Base-by-base conservation (phyloP, 805 yeast species). In the Sungouiella thailandica region DNA sequence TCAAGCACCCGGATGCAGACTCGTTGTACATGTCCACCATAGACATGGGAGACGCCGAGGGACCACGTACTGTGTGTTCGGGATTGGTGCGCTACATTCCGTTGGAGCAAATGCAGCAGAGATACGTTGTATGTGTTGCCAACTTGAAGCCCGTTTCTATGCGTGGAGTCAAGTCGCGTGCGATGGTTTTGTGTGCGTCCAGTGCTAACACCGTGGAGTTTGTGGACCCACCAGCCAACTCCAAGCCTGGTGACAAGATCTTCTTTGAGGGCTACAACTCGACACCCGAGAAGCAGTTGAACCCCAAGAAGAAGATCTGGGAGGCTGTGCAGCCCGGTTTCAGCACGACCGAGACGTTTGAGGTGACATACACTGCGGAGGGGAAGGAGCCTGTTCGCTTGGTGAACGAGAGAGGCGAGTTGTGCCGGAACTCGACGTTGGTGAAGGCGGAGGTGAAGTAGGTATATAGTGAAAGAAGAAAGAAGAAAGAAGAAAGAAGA, bases 231-330 rank as follows among this genome's bases (percentile, higher is more conserved):
- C 99, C 99, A 47, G 78, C 75, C 23, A 95, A 88, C 12, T 78
- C 96, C 28, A 75, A 86, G 66, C 80, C 98, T 9, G 99, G 99
- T 63, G 98, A 93, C 63, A 89, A 88, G 71, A 73, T 93, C 43
- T 90, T 86, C 76, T 93, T 93, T 54, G 96, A 88, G 66, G 94
- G 87, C 38, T 88, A 69, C 60, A 83, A 87, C 54, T 85, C 87
- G 47, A 79, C 76, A 35, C 97, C 98, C 46, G 94, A 88, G 65
- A 77, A 85, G 53, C 90, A 80, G 55, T 72, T 93, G 64, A 90
- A 90, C 69, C 97, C 98, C 52, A 93, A 93, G 81, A 93, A 93
- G 83, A 93, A 93, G 76, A 72, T 89, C 43, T 93, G 96, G 94
- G 98, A 93, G 74, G 75, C 89, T 34, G 70, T 84, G 45, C 98